Evolutionary conservation across 805 yeast genomes (phyloP).

Genomic region (Hanseniaspora pseudoguilliermondii): DNA sequence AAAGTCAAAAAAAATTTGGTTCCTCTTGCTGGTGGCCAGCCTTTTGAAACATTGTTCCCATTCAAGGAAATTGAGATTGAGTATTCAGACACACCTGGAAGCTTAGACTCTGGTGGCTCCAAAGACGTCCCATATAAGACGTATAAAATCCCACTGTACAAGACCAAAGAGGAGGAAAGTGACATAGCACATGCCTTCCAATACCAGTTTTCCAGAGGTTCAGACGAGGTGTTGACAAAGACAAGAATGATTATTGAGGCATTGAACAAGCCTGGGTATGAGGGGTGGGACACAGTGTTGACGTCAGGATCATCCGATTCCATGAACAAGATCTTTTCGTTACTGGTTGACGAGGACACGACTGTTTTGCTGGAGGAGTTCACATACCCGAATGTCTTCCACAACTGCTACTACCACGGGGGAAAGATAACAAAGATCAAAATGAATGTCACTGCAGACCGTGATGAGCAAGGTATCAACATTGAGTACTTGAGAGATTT

Average conservation of each 20-base stretch:
- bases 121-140: background rate
- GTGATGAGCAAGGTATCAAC: slow-evolving; percentile 44
- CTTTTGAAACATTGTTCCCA: slow-evolving; percentile 51
- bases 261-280: slow-evolving; percentile 36
- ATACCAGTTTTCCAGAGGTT: slow-evolving; percentile 43
- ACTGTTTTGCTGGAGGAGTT: slow-evolving; percentile 51
- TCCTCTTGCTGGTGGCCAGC: slow-evolving; percentile 45
- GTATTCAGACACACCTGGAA: slow-evolving; percentile 32
- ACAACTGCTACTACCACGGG: slow-evolving; percentile 35
- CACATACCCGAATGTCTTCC: slow-evolving; percentile 49
- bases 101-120: slow-evolving; percentile 18
- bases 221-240: slow-evolving; percentile 30
- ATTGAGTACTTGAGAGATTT: slow-evolving; percentile 35
- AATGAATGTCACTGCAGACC: slow-evolving; percentile 29
- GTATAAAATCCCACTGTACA: slow-evolving; percentile 4
- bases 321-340: slow-evolving; percentile 39
- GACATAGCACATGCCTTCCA: slow-evolving; percentile 40
- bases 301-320: slow-evolving; percentile 47
- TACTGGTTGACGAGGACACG: slow-evolving; percentile 44
- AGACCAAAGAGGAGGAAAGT: background rate
- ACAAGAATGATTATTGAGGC: slow-evolving; percentile 30
- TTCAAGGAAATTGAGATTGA: slow-evolving; percentile 37
- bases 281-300: slow-evolving; percentile 36
- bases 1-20: slow-evolving; percentile 23
- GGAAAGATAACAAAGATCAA: slow-evolving; percentile 51